A percentile compares a stretch with the other conserved stretches of the same genome.
Conservation (phyloP, 23 red algal genomes). For the Gracilaria domingensis region DNA sequence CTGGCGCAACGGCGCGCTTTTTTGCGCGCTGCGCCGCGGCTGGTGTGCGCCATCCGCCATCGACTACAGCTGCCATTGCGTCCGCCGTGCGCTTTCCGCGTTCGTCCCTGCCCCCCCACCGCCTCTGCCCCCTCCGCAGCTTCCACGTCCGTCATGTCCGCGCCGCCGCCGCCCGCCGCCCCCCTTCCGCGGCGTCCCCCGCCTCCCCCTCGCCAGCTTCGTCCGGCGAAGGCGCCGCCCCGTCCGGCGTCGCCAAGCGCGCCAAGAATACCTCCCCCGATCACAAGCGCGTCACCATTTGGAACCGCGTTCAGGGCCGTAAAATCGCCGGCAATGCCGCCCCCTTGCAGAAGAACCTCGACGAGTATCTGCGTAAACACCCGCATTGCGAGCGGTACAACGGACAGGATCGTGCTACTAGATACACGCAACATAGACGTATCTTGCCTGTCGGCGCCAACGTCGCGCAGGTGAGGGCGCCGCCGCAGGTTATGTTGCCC, state of each 20-base stretch:
- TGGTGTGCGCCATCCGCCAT: no score
- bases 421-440: slow-evolving; percentile 61
- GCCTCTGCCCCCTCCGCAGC: slow-evolving; percentile 1
- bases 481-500: not conserved
- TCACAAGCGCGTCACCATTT: slow-evolving; percentile 86
- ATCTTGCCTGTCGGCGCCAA: slow-evolving; percentile 65
- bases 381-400: slow-evolving; percentile 91
- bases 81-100: no score
- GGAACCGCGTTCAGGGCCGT: slow-evolving; percentile 88
- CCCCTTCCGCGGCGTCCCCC: not conserved
- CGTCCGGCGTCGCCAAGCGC: not conserved
- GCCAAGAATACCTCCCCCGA: slow-evolving; percentile 38
- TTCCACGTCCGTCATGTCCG: not conserved
- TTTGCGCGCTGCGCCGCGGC: not conserved
- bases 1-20: not conserved
- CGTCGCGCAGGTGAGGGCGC: not conserved
- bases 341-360: slow-evolving; percentile 79
- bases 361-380: slow-evolving; percentile 77
- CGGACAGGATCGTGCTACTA: slow-evolving; percentile 73
- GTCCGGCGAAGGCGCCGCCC: not conserved
- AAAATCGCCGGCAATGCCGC: slow-evolving; percentile 96
- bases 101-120: not conserved
- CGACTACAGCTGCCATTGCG: no score
- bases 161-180: not conserved
- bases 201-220: not conserved